phyloP scores from a whole-genome alignment of 495 filamentous ascomycete genomes.

The Penicillium cataractarum region DNA sequence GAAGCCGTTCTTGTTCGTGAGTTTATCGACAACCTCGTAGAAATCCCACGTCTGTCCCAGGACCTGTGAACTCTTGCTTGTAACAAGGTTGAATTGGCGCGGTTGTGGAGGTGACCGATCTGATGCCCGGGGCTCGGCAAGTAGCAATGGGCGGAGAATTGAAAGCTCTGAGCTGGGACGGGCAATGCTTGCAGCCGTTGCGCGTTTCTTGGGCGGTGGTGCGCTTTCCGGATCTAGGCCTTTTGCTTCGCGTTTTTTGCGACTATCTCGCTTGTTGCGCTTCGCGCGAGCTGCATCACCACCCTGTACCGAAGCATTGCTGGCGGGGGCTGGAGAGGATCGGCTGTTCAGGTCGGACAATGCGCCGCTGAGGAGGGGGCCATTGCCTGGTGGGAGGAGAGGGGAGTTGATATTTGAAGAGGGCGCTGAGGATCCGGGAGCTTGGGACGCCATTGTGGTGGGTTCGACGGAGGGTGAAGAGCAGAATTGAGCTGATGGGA shows the following conservation, averaged over 20 bases:
- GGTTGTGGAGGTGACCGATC: conserved; percentile 45
- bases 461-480: not conserved
- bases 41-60: conserved; percentile 47
- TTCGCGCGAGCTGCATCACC: conserved; percentile 43
- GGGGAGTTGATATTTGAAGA: conserved; percentile 52
- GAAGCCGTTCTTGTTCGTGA: conserved; percentile 88
- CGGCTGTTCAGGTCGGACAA: conserved; percentile 39
- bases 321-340: conserved; percentile 44
- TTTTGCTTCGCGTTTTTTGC: conserved; percentile 79
- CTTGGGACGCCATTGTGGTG: conserved; percentile 43
- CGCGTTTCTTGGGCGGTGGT: conserved; percentile 43
- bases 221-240: conserved; percentile 47
- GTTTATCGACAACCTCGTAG: conserved; percentile 59
- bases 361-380: conserved; percentile 35
- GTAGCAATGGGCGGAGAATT: conserved; percentile 36
- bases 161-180: conserved; percentile 37
- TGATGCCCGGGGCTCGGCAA: conserved; percentile 42
- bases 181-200: conserved; percentile 36
- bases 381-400: conserved; percentile 32
- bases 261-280: conserved; percentile 52
- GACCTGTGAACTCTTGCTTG: conserved; percentile 37
- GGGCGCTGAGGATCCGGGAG: conserved; percentile 44
- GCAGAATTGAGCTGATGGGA: not conserved
- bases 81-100: conserved; percentile 47
- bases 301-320: conserved; percentile 36